Evolutionary conservation across 768 basidiomycete species (phyloP).

Genomic region (Panaeolus papilionaceus): DNA sequence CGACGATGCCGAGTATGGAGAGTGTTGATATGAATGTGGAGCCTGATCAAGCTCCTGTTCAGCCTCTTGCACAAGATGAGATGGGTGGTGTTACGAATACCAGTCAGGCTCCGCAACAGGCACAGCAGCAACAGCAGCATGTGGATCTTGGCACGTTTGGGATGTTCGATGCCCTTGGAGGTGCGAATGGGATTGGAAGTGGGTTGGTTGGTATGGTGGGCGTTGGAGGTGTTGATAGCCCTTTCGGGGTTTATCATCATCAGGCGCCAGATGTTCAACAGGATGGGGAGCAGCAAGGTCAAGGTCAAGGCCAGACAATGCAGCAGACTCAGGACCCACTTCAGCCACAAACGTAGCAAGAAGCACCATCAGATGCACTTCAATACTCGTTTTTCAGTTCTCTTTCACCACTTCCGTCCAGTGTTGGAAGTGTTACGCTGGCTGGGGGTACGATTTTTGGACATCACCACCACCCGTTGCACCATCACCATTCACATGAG

Average conservation of each 20-base stretch:
- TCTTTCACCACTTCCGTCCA: neutral
- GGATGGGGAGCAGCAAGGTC: conserved; percentile 18
- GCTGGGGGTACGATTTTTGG: conserved; percentile 1
- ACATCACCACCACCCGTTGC: conserved; percentile 9
- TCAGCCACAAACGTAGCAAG: neutral
- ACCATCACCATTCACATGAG: conserved; percentile 6
- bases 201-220: conserved; percentile 12
- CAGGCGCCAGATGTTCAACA: conserved; percentile 3
- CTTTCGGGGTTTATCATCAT: conserved; percentile 4
- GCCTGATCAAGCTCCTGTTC: too few relatives aligned
- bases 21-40: neutral
- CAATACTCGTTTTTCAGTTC: neutral
- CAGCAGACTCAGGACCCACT: neutral
- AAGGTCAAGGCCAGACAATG: neutral
- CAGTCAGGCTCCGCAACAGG: neutral
- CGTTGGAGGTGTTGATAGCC: conserved; percentile 13
- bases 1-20: neutral
- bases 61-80: neutral
- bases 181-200: conserved; percentile 10
- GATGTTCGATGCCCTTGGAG: conserved; percentile 6
- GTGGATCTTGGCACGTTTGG: neutral
- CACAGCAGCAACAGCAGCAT: neutral
- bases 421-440: neutral
- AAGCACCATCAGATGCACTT: neutral
- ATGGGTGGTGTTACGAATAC: neutral